Evolutionary conservation across 805 yeast genomes (phyloP).

Genomic region (Sugiyamaella chiloensis): DNA sequence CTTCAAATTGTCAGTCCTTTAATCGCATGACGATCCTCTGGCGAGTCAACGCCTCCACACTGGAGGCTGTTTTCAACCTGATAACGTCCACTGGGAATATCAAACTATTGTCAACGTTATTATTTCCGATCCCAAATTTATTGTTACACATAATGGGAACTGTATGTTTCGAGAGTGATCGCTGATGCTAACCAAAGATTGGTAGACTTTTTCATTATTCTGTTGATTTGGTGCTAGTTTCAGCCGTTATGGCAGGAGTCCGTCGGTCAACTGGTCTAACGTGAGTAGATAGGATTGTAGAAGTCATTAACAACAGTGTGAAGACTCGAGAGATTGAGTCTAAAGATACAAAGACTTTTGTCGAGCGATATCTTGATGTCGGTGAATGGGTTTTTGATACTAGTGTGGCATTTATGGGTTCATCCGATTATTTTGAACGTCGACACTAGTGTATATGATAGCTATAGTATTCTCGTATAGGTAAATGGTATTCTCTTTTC

Average conservation of each 20-base stretch:
- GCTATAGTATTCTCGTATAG: too few relatives aligned
- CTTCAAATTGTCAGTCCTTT: too few relatives aligned
- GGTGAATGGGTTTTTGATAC: constrained; percentile 86
- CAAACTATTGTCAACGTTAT: background rate
- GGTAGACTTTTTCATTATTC: constrained; percentile 70
- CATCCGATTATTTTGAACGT: constrained; percentile 66
- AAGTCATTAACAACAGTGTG: constrained; percentile 29
- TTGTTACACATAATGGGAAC: constrained; percentile 17
- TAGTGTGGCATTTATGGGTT: constrained; percentile 62
- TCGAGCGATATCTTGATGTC: constrained; percentile 64
- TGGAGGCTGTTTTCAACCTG: background rate
- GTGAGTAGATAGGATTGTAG: constrained; percentile 16
- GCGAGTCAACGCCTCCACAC: background rate
- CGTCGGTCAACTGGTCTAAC: constrained; percentile 77
- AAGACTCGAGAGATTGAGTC: constrained; percentile 51
- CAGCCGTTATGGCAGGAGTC: constrained; percentile 82
- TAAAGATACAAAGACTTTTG: constrained; percentile 38
- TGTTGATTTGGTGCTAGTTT: constrained; percentile 71
- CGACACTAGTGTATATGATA: constrained; percentile 16
- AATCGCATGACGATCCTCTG: background rate
- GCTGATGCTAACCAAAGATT: constrained; percentile 25
- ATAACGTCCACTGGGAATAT: background rate
- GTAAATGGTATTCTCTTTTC: too few relatives aligned
- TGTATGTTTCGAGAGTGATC: constrained; percentile 9
- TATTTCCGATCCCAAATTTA: background rate